These are phyloP conservation scores for Nasturtium officinale DNA, from an alignment of 345 rosid species.

Conservation along the genomic window DNA sequence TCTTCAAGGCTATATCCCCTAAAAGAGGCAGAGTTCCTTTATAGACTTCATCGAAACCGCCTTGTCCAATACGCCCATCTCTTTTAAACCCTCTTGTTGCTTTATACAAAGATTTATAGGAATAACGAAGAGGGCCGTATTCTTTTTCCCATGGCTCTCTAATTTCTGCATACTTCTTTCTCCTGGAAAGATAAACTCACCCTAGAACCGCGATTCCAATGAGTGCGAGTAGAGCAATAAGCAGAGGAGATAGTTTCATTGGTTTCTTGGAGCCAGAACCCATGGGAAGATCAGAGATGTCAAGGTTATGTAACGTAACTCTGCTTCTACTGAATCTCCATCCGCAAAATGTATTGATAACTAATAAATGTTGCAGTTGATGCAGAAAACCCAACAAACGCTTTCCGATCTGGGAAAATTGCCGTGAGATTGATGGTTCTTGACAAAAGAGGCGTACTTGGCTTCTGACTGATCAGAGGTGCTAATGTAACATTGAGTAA, in stretches of 20 bases:
- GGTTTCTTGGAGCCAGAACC: conserved; percentile 38
- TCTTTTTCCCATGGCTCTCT: conserved; percentile 62
- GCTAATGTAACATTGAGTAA: conserved; percentile 55
- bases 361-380: conserved; percentile 48
- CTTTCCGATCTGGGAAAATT: conserved; percentile 43
- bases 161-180: conserved; percentile 52
- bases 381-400: conserved; percentile 60
- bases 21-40: conserved; percentile 47
- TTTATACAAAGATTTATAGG: conserved; percentile 50
- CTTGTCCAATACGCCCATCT: conserved; percentile 50
- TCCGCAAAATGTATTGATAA: conserved; percentile 55
- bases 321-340: conserved; percentile 63
- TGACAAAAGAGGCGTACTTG: conserved; percentile 57
- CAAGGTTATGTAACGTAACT: conserved; percentile 46
- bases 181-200: conserved; percentile 32
- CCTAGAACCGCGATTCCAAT: conserved; percentile 5
- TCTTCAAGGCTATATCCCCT: conserved; percentile 58
- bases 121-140: conserved; percentile 57
- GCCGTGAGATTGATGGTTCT: conserved; percentile 42
- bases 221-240: conserved; percentile 30
- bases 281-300: conserved; percentile 51
- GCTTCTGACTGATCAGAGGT: conserved; percentile 39
- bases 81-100: conserved; percentile 64
- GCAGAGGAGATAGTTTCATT: conserved; percentile 34
- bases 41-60: conserved; percentile 64